A percentile compares a stretch with the other conserved stretches of the same genome.
phyloP scores from a whole-genome alignment of 129 eudicot genomes.

The Daucus carota region DH1_v3.0 NC_030384.2:36192501-36193000 shows the following conservation, averaged over 20 bases:
- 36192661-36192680: slow-evolving; percentile 53
- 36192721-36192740: slow-evolving; percentile 44
- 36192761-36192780: slow-evolving; percentile 50
- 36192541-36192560: slow-evolving; percentile 64
- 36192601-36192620: slow-evolving; percentile 52
- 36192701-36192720: slow-evolving; percentile 55
- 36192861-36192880: slow-evolving; percentile 85
- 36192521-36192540: slow-evolving; percentile 77
- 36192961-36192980: slow-evolving; percentile 71
- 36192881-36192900: slow-evolving; percentile 54
- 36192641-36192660: slow-evolving; percentile 54
- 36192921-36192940: slow-evolving; percentile 82
- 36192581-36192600: slow-evolving; percentile 62
- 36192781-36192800: slow-evolving; percentile 36
- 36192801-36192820: slow-evolving; percentile 40
- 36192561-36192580: slow-evolving; percentile 72
- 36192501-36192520: slow-evolving; percentile 43
- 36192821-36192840: slow-evolving; percentile 89
- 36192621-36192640: slow-evolving; percentile 66
- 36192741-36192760: slow-evolving; percentile 46
- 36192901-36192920: slow-evolving; percentile 70
- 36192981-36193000: slow-evolving; percentile 73
- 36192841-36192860: slow-evolving; percentile 93
- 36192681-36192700: slow-evolving; percentile 55
- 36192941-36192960: slow-evolving; percentile 75